Conservation (phyloP, 2,329 filamentous ascomycete species). For the Stemphylium vesicarium region DNA sequence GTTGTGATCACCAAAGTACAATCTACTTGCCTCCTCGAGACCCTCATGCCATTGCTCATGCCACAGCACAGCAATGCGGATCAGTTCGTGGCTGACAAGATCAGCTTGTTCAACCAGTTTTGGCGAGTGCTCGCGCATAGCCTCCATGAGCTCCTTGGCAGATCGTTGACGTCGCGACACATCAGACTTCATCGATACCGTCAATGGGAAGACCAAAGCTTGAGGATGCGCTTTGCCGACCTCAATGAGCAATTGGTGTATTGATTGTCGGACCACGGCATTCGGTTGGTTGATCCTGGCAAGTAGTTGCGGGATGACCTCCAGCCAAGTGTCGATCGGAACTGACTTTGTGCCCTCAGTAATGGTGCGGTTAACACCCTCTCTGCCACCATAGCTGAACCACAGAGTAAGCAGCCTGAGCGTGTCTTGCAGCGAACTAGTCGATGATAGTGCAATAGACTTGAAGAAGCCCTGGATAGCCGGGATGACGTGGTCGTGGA, state of each 20-base stretch:
- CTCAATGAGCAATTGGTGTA: constrained; percentile 90
- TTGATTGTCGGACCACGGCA: constrained; percentile 81
- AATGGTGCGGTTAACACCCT: constrained; percentile 86
- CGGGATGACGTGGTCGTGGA: constrained; percentile 89
- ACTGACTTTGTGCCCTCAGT: constrained; percentile 90
- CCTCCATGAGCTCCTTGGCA: constrained; percentile 94
- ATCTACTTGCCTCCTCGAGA: constrained; percentile 90
- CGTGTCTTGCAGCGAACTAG: constrained; percentile 94
- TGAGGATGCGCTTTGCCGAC: constrained; percentile 95
- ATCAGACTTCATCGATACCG: constrained; percentile 97
- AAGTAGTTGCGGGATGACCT: constrained; percentile 97
- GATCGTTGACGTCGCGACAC: constrained; percentile 83
- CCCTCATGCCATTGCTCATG: constrained; percentile 99
- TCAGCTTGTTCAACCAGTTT: constrained; percentile 94
- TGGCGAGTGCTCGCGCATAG: constrained; percentile 93
- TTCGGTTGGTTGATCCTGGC: constrained; percentile 97
- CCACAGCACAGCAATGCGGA: constrained; percentile 96
- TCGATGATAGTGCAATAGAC: constrained; percentile 89
- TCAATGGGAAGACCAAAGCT: constrained; percentile 94
- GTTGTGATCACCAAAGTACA: constrained; percentile 98
- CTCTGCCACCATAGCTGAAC: constrained; percentile 90
- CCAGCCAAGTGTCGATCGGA: constrained; percentile 97
- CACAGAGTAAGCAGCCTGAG: constrained; percentile 90
- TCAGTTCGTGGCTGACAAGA: constrained; percentile 92
- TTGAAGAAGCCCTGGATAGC: constrained; percentile 97